Percentiles rank a stretch among this genome's conserved stretches.
Evolutionary conservation across 2,329 filamentous ascomycete genomes (phyloP).

Genomic region (Teratosphaeria zuluensis): DNA sequence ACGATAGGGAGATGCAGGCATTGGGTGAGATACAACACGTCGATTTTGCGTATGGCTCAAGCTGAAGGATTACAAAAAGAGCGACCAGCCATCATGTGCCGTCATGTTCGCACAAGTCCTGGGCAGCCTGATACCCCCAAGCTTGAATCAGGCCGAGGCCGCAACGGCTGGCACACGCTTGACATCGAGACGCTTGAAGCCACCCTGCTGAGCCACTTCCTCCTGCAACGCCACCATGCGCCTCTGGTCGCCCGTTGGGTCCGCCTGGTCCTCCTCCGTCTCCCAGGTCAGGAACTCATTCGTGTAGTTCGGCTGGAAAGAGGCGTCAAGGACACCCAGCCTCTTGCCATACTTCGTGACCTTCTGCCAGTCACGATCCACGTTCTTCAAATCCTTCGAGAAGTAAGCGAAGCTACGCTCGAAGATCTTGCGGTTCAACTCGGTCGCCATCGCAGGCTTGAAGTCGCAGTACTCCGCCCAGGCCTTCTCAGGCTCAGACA

Average conservation of each 20-base stretch:
- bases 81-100: neutral
- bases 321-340: conserved; percentile 53
- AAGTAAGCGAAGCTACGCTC: conserved; percentile 72
- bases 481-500: conserved; percentile 51
- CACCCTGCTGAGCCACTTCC: conserved; percentile 54
- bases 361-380: conserved; percentile 64
- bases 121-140: neutral
- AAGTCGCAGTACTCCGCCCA: conserved; percentile 62
- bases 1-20: neutral
- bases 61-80: neutral
- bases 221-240: conserved; percentile 61
- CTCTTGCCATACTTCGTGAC: conserved; percentile 69
- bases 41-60: neutral
- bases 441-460: conserved; percentile 60
- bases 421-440: conserved; percentile 68
- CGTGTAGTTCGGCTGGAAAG: conserved; percentile 64
- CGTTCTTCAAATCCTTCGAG: conserved; percentile 64
- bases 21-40: neutral
- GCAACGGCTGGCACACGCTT: conserved; percentile 2
- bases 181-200: conserved; percentile 46
- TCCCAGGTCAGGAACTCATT: conserved; percentile 54
- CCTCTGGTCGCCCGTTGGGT: conserved; percentile 66
- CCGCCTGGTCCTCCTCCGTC: conserved; percentile 53
- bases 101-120: neutral
- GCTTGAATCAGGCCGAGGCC: neutral